A percentile compares a stretch with the other conserved stretches of the same genome.
Evolutionary conservation across 1,139 yeast species (phyloP).

Genomic region (Citeromyces hawaiiensis): DNA sequence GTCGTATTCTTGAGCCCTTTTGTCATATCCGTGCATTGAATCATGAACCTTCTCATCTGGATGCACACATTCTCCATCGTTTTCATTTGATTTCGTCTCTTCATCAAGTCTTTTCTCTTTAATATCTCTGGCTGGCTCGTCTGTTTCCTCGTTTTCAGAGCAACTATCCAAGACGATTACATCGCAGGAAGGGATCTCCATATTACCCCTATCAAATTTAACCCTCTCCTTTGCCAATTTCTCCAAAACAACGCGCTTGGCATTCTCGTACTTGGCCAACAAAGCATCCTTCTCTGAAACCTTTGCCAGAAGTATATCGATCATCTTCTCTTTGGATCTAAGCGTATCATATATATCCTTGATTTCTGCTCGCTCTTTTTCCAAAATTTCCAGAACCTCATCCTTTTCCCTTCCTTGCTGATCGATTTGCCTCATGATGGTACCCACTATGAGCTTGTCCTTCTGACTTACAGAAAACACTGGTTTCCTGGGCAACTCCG

Average conservation of each 20-base stretch:
- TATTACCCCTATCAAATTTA: background rate
- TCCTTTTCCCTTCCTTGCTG: background rate
- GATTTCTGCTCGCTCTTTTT: conserved; percentile 1
- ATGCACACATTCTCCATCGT: background rate
- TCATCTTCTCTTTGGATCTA: background rate
- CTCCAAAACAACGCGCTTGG: background rate
- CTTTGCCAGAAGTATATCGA: background rate
- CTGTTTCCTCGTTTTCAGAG: background rate
- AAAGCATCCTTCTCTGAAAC: background rate
- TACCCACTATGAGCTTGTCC: background rate
- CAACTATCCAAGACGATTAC: background rate
- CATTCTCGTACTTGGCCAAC: background rate
- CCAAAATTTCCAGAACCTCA: background rate
- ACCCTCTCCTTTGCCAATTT: background rate
- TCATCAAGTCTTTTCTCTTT: background rate
- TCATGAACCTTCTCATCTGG: no score
- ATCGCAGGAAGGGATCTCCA: background rate
- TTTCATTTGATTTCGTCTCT: background rate
- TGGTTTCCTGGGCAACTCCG: background rate
- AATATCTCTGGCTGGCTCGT: background rate
- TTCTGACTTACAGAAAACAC: background rate
- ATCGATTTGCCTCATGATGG: background rate
- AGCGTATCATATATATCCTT: background rate
- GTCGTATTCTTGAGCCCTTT: no score
- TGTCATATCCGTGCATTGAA: no score